phyloP scores from a whole-genome alignment of 164 flowering plant species.

The Piper betle region DNA sequence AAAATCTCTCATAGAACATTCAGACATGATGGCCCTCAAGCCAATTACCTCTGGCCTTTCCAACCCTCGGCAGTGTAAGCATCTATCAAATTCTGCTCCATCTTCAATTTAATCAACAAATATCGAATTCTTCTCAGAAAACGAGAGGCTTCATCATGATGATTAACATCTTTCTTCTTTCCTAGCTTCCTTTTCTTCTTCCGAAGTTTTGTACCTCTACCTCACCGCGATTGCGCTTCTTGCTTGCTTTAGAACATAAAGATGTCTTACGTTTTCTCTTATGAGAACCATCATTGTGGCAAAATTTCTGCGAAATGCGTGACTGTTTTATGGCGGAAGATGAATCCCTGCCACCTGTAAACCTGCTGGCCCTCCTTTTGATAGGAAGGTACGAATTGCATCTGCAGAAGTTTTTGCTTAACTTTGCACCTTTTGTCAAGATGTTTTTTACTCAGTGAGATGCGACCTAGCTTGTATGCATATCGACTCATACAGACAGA shows the following conservation, averaged over 20 bases:
- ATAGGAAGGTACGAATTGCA: slow-evolving; percentile 12
- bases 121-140: slow-evolving; percentile 80
- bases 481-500: slow-evolving; percentile 11
- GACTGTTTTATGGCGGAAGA: slow-evolving; percentile 13
- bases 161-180: slow-evolving; percentile 30
- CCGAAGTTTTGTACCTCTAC: background rate
- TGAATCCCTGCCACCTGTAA: slow-evolving; percentile 11
- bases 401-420: slow-evolving; percentile 21
- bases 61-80: slow-evolving; percentile 96
- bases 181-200: slow-evolving; percentile 27
- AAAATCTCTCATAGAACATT: background rate
- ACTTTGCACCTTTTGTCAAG: slow-evolving; percentile 20
- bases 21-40: background rate
- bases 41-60: slow-evolving; percentile 89
- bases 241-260: slow-evolving; percentile 12
- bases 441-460: slow-evolving; percentile 17
- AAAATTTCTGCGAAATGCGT: slow-evolving; percentile 12
- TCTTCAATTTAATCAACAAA: slow-evolving; percentile 74
- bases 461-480: slow-evolving; percentile 16
- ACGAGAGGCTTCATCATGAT: slow-evolving; percentile 65
- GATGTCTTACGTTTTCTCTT: slow-evolving; percentile 12
- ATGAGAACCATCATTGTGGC: slow-evolving; percentile 16
- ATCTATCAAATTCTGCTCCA: slow-evolving; percentile 91
- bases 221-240: slow-evolving; percentile 14
- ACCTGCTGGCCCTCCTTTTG: slow-evolving; percentile 19